Conservation (phyloP, 352 stramenopile genomes). For the Pythium volutum region DNA sequence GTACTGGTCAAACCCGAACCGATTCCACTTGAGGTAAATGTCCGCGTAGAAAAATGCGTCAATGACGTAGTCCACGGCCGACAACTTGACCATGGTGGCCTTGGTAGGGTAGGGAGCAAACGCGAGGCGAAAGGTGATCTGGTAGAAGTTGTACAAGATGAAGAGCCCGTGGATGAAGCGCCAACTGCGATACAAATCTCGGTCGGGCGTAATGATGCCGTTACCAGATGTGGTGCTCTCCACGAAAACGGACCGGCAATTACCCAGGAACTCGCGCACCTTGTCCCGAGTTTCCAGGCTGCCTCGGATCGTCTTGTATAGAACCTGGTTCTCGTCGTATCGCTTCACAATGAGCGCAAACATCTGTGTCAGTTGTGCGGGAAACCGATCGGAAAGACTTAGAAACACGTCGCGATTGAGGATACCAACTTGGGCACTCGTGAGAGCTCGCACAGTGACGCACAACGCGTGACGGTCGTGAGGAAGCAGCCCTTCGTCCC, state of each 20-base stretch:
- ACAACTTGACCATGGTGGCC: slow-evolving; percentile 4
- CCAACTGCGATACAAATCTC: slow-evolving; percentile 26
- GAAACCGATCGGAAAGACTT: slow-evolving; percentile 8
- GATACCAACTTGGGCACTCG: slow-evolving; percentile 14
- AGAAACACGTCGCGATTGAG: slow-evolving; percentile 9
- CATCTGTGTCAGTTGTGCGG: slow-evolving; percentile 13
- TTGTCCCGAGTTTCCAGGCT: slow-evolving; percentile 8
- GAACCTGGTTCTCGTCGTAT: slow-evolving; percentile 3
- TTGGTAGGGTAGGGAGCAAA: slow-evolving; percentile 16
- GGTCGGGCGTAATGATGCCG: slow-evolving; percentile 14
- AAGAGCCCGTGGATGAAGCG: slow-evolving; percentile 40
- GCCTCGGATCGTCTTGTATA: slow-evolving; percentile 14
- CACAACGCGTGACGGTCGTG: not conserved
- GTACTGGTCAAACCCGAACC: slow-evolving; percentile 24
- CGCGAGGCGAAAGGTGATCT: slow-evolving; percentile 30
- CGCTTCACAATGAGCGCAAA: slow-evolving; percentile 9
- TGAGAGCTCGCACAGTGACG: slow-evolving; percentile 20
- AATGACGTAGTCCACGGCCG: slow-evolving; percentile 20
- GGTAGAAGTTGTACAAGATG: slow-evolving; percentile 37
- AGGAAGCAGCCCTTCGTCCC: slow-evolving; percentile 40
- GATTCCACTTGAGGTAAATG: slow-evolving; percentile 25
- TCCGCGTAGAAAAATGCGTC: slow-evolving; percentile 26
- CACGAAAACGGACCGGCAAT: slow-evolving; percentile 1
- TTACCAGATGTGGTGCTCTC: slow-evolving; percentile 6
- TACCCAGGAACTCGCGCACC: slow-evolving; percentile 11